Conservation (phyloP, 73 alveolate species). For the Durusdinium trenchii region DNA sequence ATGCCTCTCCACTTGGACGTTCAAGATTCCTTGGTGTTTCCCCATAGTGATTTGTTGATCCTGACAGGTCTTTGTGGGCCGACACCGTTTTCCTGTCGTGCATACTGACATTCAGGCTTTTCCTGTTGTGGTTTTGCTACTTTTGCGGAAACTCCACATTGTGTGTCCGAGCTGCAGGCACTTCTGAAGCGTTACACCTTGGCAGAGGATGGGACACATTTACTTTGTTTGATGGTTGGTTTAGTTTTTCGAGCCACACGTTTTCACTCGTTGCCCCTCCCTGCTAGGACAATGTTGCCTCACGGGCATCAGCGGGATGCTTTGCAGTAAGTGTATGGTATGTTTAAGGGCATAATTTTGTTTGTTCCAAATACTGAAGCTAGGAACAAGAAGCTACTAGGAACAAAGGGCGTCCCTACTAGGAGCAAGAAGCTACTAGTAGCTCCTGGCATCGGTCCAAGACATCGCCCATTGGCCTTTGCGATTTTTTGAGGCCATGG, state of each 20-base stretch:
- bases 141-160: background rate
- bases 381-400: too few relatives aligned
- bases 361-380: too few relatives aligned
- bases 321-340: background rate
- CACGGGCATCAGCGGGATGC: conserved; percentile 57
- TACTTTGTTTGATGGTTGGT: background rate
- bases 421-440: too few relatives aligned
- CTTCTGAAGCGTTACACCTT: conserved; percentile 81
- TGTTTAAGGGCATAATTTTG: background rate
- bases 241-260: background rate
- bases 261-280: background rate
- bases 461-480: too few relatives aligned
- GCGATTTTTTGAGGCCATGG: conserved; percentile 66
- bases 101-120: conserved; percentile 68
- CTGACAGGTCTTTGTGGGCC: conserved; percentile 69
- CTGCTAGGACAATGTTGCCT: conserved; percentile 89
- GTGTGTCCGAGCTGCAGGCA: background rate
- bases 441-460: too few relatives aligned
- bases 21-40: too few relatives aligned
- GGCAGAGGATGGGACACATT: conserved; percentile 20
- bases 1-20: too few relatives aligned
- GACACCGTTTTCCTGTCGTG: conserved; percentile 76
- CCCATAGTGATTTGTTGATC: too few relatives aligned
- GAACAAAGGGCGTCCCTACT: too few relatives aligned
- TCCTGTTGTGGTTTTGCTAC: background rate